Percentiles rank a stretch among this genome's conserved stretches.
Evolutionary conservation across 306 rosid species (phyloP).

Genomic region (Quercus berberidifolia): DNA sequence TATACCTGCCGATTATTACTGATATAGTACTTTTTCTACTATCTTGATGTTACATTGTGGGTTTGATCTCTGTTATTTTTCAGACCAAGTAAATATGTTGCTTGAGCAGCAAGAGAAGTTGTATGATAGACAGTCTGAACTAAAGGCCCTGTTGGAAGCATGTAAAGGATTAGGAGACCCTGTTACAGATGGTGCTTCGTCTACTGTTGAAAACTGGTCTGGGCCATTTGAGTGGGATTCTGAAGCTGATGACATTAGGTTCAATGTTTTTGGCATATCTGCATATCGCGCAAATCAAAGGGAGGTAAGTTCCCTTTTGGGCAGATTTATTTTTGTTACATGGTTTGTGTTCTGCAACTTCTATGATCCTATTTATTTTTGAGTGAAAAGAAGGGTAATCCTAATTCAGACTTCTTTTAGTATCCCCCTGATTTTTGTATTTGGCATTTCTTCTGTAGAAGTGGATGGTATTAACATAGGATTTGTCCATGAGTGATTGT

Average conservation of each 20-base stretch:
- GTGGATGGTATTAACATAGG: background rate
- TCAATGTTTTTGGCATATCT: slow-evolving; percentile 85
- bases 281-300: slow-evolving; percentile 83
- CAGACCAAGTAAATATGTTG: slow-evolving; percentile 63
- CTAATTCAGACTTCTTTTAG: background rate
- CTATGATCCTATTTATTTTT: background rate
- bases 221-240: slow-evolving; percentile 84
- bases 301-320: slow-evolving; percentile 46
- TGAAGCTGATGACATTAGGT: slow-evolving; percentile 64
- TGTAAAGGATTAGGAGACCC: slow-evolving; percentile 45
- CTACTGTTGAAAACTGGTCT: slow-evolving; percentile 65
- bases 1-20: background rate
- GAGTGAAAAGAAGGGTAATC: background rate
- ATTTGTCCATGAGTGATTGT: too few relatives aligned
- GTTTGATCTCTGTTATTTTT: slow-evolving; percentile 3
- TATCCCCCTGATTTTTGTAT: background rate
- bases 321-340: background rate
- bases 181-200: slow-evolving; percentile 32
- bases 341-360: background rate
- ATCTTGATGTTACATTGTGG: background rate
- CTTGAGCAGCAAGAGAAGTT: slow-evolving; percentile 73
- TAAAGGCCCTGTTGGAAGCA: slow-evolving; percentile 63
- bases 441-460: background rate
- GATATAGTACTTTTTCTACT: background rate
- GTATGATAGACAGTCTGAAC: slow-evolving; percentile 69